Percentiles rank a stretch among this genome's conserved stretches.
Conservation (phyloP, 139 green algal genomes). For the Closterium sp. region DNA sequence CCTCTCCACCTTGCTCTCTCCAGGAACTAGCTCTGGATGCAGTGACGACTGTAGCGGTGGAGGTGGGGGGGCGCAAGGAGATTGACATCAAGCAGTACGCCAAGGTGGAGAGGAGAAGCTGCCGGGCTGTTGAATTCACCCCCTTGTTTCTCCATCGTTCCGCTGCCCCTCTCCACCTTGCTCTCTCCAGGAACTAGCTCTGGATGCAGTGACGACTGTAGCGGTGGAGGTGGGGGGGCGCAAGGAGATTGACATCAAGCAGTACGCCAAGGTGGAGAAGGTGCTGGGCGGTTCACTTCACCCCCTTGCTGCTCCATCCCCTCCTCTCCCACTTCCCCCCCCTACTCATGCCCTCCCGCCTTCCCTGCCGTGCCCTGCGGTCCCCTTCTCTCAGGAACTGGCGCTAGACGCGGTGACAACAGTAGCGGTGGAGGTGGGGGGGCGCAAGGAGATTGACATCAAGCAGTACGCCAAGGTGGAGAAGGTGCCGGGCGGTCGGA, state of each 20-base stretch:
- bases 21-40: conserved; percentile 90
- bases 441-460: conserved; percentile 91
- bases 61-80: conserved; percentile 78
- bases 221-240: conserved; percentile 65
- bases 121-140: too few species aligned
- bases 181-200: conserved; percentile 71
- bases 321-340: neutral
- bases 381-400: too few species aligned
- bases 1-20: neutral
- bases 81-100: too few species aligned
- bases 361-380: too few species aligned
- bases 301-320: neutral
- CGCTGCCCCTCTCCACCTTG: neutral
- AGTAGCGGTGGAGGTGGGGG: conserved; percentile 69
- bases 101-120: too few species aligned
- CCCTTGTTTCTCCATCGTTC: neutral
- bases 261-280: conserved; percentile 98
- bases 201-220: conserved; percentile 89
- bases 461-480: conserved; percentile 99
- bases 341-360: neutral
- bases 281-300: too few species aligned
- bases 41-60: conserved; percentile 74
- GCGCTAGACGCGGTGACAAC: conserved; percentile 88
- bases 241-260: conserved; percentile 96
- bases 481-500: conserved; percentile 80